Conservation (phyloP, 768 basidiomycete genomes). For the Heimioporus sp. region DNA sequence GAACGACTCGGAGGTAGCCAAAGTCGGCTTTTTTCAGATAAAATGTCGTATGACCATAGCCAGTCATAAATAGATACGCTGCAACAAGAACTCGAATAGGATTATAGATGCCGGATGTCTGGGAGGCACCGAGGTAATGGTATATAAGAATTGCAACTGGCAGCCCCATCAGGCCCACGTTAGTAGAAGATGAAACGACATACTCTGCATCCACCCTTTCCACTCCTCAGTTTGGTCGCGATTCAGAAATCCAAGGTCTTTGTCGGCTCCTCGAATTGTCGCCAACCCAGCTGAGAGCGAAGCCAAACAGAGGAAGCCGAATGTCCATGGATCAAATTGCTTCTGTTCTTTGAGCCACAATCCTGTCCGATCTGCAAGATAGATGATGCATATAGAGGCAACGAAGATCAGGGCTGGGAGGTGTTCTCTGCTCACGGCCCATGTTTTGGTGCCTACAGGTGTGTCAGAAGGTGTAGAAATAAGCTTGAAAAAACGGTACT, state of each 20-base stretch:
- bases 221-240: constrained; percentile 95
- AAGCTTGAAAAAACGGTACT: constrained; percentile 4
- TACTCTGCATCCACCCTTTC: constrained; percentile 99
- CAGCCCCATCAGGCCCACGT: not conserved
- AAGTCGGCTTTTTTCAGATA: constrained; percentile 91
- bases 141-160: constrained; percentile 88
- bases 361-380: constrained; percentile 79
- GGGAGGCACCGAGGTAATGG: constrained; percentile 88
- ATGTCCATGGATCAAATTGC: constrained; percentile 68
- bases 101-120: constrained; percentile 91
- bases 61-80: constrained; percentile 90
- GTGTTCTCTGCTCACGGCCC: constrained; percentile 13
- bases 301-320: constrained; percentile 55
- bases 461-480: constrained; percentile 15
- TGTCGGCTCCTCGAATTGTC: constrained; percentile 69
- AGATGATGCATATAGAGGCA: constrained; percentile 63
- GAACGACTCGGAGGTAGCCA: constrained; percentile 71
- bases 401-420: constrained; percentile 61
- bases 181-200: constrained; percentile 23
- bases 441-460: constrained; percentile 16
- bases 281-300: constrained; percentile 56
- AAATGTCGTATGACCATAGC: constrained; percentile 86
- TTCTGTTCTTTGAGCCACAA: constrained; percentile 92
- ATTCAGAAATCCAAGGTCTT: constrained; percentile 86
- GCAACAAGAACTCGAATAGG: constrained; percentile 87